Percentiles rank a stretch among this genome's conserved stretches.
Evolutionary conservation across 495 filamentous ascomycete genomes (phyloP).

Genomic region (Hapsidospora chrysogenum): DNA sequence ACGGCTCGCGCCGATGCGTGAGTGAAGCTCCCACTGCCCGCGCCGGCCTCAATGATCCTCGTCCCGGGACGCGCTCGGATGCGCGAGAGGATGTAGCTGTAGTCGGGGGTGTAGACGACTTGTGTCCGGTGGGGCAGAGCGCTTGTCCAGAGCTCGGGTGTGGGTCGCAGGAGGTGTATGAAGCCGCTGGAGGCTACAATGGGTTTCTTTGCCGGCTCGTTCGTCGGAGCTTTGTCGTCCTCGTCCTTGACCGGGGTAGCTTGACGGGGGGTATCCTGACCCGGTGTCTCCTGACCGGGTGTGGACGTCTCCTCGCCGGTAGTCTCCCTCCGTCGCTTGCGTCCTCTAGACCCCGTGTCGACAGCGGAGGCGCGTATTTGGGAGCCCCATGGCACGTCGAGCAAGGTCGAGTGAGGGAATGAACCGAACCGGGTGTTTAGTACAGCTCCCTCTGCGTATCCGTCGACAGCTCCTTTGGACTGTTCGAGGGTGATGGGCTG

Average conservation of each 20-base stretch:
- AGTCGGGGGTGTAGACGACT: constrained; percentile 95
- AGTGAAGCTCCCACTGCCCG: constrained; percentile 88
- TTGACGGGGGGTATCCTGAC: constrained; percentile 9
- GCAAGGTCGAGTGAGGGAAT: constrained; percentile 78
- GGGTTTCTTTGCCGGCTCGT: constrained; percentile 18
- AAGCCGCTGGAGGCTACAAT: constrained; percentile 65
- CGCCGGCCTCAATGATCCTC: constrained; percentile 78
- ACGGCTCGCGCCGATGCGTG: constrained; percentile 79
- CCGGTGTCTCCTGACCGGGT: constrained; percentile 26
- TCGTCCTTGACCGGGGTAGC: constrained; percentile 11
- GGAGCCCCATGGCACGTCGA: constrained; percentile 72
- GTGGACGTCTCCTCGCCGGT: constrained; percentile 40
- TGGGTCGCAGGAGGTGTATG: constrained; percentile 77
- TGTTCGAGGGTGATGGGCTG: constrained; percentile 54
- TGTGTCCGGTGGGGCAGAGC: constrained; percentile 88
- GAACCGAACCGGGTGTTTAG: constrained; percentile 90
- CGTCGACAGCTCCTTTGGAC: constrained; percentile 40
- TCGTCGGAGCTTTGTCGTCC: constrained; percentile 11
- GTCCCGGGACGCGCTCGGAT: constrained; percentile 68
- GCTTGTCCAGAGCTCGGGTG: constrained; percentile 82
- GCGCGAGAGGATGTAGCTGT: constrained; percentile 85
- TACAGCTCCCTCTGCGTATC: constrained; percentile 67
- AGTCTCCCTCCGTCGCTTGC: constrained; percentile 38
- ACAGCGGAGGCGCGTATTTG: constrained; percentile 82
- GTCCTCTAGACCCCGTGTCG: constrained; percentile 68